These are phyloP conservation scores for Arthrobotrys musiformis DNA, from an alignment of 2,329 filamentous ascomycete species.

Conservation along the genomic window DNA sequence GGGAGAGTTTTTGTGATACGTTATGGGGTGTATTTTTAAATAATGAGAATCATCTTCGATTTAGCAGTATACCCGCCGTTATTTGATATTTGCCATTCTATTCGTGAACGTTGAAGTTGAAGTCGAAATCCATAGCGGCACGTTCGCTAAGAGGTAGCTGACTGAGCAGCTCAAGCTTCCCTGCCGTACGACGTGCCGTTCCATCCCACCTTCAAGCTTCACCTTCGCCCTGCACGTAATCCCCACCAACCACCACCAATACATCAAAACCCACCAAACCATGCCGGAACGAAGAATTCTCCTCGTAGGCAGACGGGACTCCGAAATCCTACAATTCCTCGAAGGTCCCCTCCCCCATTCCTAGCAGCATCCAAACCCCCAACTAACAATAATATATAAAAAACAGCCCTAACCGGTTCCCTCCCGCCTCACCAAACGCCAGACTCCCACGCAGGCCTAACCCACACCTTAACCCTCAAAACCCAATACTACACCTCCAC, in stretches of 20 bases:
- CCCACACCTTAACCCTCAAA: conserved; percentile 69
- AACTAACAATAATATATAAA: not conserved
- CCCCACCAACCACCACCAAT: conserved; percentile 1
- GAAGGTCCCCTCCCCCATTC: conserved; percentile 49
- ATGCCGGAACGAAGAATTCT: conserved; percentile 58
- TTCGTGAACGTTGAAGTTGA: not conserved
- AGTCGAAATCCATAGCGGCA: not conserved
- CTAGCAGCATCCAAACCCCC: not conserved
- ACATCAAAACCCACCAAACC: conserved; percentile 22
- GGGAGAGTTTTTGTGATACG: not conserved
- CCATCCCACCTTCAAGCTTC: conserved; percentile 10
- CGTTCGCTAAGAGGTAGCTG: not conserved
- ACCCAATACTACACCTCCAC: conserved; percentile 72
- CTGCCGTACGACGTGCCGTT: no score
- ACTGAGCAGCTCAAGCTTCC: not conserved
- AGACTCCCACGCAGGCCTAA: conserved; percentile 69
- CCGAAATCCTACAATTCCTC: conserved; percentile 58
- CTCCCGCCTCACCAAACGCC: conserved; percentile 57
- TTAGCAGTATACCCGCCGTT: no score
- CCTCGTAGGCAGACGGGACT: conserved; percentile 57
- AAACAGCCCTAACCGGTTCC: conserved; percentile 57
- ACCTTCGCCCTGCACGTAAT: not conserved
- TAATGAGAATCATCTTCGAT: no score
- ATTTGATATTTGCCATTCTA: no score
- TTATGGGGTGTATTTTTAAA: conserved; percentile 8